These are phyloP conservation scores for Naganishia onofrii DNA, from an alignment of 768 basidiomycete species.

Conservation along the genomic window DNA sequence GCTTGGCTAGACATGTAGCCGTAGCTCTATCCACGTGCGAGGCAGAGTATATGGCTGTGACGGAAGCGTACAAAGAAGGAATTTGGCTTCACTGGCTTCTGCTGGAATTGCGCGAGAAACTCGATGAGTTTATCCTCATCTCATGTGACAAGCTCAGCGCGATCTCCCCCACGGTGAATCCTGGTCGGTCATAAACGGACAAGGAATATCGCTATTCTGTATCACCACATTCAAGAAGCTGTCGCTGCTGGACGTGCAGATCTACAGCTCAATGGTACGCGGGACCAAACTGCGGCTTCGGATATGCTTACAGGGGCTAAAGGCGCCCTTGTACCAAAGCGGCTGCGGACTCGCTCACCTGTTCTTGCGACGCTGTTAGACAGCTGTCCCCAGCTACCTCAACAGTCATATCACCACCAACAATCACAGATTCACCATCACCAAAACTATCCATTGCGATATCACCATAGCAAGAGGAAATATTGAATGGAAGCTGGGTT, in stretches of 20 bases:
- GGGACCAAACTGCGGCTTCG: constrained; percentile 52
- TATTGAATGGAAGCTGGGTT: too few relatives aligned
- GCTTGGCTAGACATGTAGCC: constrained; percentile 53
- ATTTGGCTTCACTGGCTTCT: constrained; percentile 50
- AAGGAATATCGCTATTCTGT: constrained; percentile 56
- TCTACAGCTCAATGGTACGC: constrained; percentile 48
- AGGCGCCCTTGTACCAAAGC: not conserved
- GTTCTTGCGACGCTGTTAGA: too few relatives aligned
- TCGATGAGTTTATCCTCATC: constrained; percentile 9
- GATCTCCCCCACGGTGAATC: constrained; percentile 51
- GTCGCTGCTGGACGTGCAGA: constrained; percentile 39
- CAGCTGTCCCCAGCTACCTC: too few relatives aligned
- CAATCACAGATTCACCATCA: too few relatives aligned
- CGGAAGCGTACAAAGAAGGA: constrained; percentile 51
- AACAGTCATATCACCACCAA: too few relatives aligned
- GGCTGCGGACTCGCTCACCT: too few relatives aligned
- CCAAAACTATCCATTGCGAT: too few relatives aligned
- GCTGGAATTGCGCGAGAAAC: constrained; percentile 35
- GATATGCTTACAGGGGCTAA: constrained; percentile 55
- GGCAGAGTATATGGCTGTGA: constrained; percentile 56
- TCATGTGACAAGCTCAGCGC: constrained; percentile 54
- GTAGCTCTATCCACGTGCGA: constrained; percentile 55
- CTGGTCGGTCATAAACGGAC: constrained; percentile 46
- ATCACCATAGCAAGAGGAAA: too few relatives aligned
- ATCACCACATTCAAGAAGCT: constrained; percentile 54